A percentile compares a stretch with the other conserved stretches of the same genome.
Evolutionary conservation across 768 basidiomycete species (phyloP).

Genomic region (Galerina sulciceps): DNA sequence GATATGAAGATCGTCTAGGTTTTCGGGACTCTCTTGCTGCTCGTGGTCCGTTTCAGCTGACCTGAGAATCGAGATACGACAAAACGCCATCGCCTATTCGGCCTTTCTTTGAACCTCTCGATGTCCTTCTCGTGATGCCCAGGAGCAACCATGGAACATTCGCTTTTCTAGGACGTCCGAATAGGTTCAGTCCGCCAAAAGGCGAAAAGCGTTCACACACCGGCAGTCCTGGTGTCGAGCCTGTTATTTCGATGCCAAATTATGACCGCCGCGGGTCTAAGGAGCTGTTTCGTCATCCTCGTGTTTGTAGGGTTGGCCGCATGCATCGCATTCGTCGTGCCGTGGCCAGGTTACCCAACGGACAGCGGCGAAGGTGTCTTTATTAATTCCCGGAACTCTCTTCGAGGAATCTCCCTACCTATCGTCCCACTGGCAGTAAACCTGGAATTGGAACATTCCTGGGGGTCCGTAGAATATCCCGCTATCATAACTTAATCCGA

Average conservation of each 20-base stretch:
- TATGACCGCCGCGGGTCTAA: conserved; percentile 13
- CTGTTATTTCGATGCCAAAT: background rate
- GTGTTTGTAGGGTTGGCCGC: conserved; percentile 14
- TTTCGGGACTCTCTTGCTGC: background rate
- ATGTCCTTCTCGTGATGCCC: background rate
- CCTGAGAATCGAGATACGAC: background rate
- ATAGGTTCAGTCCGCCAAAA: background rate
- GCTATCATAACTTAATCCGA: background rate
- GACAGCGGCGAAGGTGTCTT: conserved; percentile 9
- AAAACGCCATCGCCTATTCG: background rate
- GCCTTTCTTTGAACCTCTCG: background rate
- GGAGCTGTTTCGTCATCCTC: conserved; percentile 13
- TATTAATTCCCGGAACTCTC: conserved; percentile 9
- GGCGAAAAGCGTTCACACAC: background rate
- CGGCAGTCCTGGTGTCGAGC: background rate
- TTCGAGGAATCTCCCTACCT: conserved; percentile 1
- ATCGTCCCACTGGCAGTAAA: background rate
- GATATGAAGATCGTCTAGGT: background rate
- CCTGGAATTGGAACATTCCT: background rate
- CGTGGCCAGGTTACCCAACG: conserved; percentile 2
- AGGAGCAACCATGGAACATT: background rate
- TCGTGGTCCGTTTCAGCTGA: background rate
- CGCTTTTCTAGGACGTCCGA: background rate
- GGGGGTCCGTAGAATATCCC: background rate
- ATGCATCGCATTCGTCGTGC: conserved; percentile 7